Evolutionary conservation across 2,329 filamentous ascomycete genomes (phyloP), one percentile per base, ranked within the genome.

Genomic region (Coniochaeta prunicola): DNA sequence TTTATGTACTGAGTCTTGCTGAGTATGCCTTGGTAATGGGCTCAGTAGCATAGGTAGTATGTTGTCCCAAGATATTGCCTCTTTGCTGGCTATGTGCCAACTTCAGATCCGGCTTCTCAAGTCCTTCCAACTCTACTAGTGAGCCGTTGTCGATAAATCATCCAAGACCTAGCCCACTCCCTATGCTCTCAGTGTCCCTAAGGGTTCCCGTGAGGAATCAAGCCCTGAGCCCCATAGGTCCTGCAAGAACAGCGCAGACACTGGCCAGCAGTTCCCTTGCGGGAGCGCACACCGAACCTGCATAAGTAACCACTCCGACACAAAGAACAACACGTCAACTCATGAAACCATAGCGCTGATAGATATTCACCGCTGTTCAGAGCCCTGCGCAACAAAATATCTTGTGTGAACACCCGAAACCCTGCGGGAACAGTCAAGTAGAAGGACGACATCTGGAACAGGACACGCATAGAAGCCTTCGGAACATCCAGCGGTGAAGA

Each of bases 401-500:
- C 21, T 17, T 15, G 54, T 21, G 33, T 26, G 19, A 30, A n/a
- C 34, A 30, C 15, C 54, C 54, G 54, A 33, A 17, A 30, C 33
- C 10, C 15, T 8, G 34, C 54, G 34, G 54, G 54, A 1, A n/a
- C 9, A 6, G 19, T n/a, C 17, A 30, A 56, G 30, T 34, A 24
- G 34, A n/a, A 56, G n/a, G 34, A 28, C 54, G 54, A 28, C 54
- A 40, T 56, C 54, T 31, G 33, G 54, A 26, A 19, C 33, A 30
- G 30, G 36, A 56, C 54, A 56, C 19, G 54, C 54, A 42, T 42
- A 56, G 54, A 56, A 56, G 54, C 13, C 54, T 33, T 21, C 19
- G 42, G 54, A 56, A 56, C 26, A 56, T 40, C 17, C 54, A 31
- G 54, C 54, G 54, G 54, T 56, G 54, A 56, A 56, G 28, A 26